Conservation (phyloP, 139 green algal genomes). For the Mesotaenium endlicherianum region DNA sequence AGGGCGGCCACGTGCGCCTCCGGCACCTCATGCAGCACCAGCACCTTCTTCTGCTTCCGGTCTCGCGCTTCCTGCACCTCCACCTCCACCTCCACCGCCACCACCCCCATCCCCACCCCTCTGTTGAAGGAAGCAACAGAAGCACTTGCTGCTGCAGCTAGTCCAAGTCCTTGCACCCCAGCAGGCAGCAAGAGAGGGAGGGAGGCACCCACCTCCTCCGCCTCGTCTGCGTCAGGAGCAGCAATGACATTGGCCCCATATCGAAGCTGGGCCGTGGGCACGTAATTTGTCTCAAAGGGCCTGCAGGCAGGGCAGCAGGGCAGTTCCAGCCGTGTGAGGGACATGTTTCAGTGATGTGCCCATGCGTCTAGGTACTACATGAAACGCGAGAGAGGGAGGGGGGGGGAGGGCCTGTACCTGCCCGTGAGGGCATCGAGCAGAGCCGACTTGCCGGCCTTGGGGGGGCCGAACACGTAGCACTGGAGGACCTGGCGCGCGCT, state of each 20-base stretch:
- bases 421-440: constrained; percentile 16
- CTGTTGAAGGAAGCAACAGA: background rate
- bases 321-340: background rate
- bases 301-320: background rate
- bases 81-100: background rate
- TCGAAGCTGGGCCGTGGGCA: background rate
- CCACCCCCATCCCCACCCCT: background rate
- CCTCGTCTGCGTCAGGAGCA: background rate
- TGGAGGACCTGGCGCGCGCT: constrained; percentile 22
- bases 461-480: constrained; percentile 25
- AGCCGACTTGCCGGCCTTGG: constrained; percentile 13
- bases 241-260: background rate
- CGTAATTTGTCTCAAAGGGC: background rate
- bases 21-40: constrained; percentile 5
- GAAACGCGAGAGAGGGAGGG: background rate
- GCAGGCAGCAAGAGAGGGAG: no score
- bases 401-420: background rate
- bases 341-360: no score
- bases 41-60: background rate
- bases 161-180: background rate
- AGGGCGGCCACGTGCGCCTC: background rate
- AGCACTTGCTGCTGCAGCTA: no score
- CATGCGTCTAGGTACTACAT: no score
- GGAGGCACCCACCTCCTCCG: background rate
- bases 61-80: background rate